Evolutionary conservation across 139 green algal genomes (phyloP), one percentile per base, ranked within the genome.

Genomic region (Ettlia oleoabundans): DNA sequence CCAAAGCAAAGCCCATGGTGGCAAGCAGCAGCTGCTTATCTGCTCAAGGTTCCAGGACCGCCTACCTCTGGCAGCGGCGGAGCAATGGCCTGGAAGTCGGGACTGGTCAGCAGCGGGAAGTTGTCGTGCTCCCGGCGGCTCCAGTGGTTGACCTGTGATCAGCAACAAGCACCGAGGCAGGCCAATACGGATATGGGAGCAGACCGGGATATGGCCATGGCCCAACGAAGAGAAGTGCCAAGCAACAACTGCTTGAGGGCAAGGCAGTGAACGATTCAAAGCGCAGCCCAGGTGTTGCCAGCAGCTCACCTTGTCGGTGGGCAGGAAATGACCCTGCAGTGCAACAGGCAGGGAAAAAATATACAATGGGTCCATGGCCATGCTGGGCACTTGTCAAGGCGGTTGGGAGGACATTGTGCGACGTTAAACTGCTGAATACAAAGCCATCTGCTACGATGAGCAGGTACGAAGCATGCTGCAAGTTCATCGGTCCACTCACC

Each of bases 301-400:
- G 62, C 93, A 41, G 26, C 95, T 88, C n/a, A n/a, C n/a, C 3
- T 89, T 82, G 85, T 98, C 94, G 1, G 86, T 92, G 13, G 94
- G 94, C 70, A 98, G 89, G 86, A 98, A 96, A 87, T 97, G 91
- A 18, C 94, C 94, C 47, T 58, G 47, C 47, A 58, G 13, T 24
- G 47, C 47, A 58, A 15, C 47, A 58, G 47, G 47, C 47, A 58
- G 47, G 47, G 13, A 58, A n/a, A n/a, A n/a, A n/a, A n/a, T n/a
- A n/a, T n/a, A n/a, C n/a, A n/a, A n/a, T n/a, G n/a, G n/a, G n/a
- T n/a, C n/a, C n/a, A n/a, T n/a, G n/a, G n/a, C n/a, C n/a, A n/a
- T n/a, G n/a, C n/a, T n/a, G n/a, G n/a, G n/a, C n/a, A n/a, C n/a
- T n/a, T n/a, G n/a, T n/a, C n/a, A n/a, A n/a, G n/a, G n/a, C n/a